These are phyloP conservation scores for Colletotrichum sp. DNA, from an alignment of 2,329 filamentous ascomycete genomes.

Conservation along the genomic window DNA sequence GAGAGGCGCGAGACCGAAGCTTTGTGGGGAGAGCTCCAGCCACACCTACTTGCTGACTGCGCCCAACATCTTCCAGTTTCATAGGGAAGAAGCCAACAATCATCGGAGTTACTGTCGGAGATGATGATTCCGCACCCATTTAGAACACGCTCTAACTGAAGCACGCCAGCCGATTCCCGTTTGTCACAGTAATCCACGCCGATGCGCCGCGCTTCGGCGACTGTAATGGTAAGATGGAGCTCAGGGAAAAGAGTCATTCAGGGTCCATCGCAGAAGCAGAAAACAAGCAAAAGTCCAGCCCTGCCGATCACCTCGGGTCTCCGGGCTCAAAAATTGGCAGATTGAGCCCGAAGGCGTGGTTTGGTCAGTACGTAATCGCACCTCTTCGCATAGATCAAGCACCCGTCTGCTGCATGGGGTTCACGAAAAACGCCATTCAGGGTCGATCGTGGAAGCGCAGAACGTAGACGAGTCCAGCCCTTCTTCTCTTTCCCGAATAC, in stretches of 20 bases:
- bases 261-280: not conserved
- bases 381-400: not conserved
- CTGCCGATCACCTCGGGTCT: not conserved
- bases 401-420: not conserved
- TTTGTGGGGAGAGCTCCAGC: not conserved
- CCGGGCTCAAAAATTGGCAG: accelerated
- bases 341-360: not conserved
- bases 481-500: too few species aligned
- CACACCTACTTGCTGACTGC: not conserved
- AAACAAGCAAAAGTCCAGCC: not conserved
- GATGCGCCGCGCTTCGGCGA: too few species aligned
- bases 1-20: not conserved
- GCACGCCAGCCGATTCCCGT: not conserved
- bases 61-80: not conserved
- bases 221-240: too few species aligned
- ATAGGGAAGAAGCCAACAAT: not conserved
- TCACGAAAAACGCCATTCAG: not conserved
- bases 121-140: not conserved
- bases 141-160: not conserved
- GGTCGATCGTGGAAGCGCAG: too few species aligned
- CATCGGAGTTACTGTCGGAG: not conserved
- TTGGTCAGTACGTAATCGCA: too few species aligned
- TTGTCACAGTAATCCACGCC: not conserved
- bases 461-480: too few species aligned
- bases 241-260: not conserved